These are phyloP conservation scores for Paramarasmius palmivorus DNA, from an alignment of 1,284 basidiomycete species.

Conservation along the genomic window DNA sequence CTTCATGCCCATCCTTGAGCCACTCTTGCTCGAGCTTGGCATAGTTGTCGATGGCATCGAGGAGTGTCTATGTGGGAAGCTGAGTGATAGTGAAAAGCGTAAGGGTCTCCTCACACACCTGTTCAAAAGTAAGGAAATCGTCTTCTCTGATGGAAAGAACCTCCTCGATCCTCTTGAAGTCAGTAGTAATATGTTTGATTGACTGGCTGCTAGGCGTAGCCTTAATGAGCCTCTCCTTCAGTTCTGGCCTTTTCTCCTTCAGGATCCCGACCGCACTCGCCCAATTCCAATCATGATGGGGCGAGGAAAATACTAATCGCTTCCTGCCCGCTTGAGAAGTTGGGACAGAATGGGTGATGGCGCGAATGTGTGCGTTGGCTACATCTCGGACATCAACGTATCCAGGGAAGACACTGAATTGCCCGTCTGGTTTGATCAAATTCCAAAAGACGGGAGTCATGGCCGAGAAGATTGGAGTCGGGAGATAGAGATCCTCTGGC, in stretches of 20 bases:
- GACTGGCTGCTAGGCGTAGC: conserved; percentile 3
- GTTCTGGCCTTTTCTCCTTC: conserved; percentile 13
- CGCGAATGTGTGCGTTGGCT: conserved; percentile 17
- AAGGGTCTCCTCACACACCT: conserved; percentile 1
- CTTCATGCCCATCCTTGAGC: conserved; percentile 1
- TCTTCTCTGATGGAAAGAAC: conserved; percentile 9
- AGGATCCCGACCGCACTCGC: conserved; percentile 8
- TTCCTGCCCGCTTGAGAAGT: conserved; percentile 14
- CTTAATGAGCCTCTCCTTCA: conserved; percentile 14
- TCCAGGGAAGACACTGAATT: conserved; percentile 2
- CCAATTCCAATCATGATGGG: conserved; percentile 12
- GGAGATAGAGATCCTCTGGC: conserved; percentile 5
- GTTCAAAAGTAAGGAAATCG: conserved; percentile 6
- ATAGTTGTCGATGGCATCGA: conserved; percentile 13
- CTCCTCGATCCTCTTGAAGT: conserved; percentile 13
- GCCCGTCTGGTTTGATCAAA: conserved; percentile 8
- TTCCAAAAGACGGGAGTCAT: conserved; percentile 10
- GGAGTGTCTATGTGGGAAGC: conserved; percentile 3
- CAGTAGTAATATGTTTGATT: conserved; percentile 4
- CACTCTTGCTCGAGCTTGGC: conserved; percentile 13
- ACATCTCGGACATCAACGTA: conserved; percentile 19
- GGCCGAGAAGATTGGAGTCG: conserved; percentile 8
- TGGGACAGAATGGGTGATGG: conserved; percentile 11
- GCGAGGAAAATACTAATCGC: conserved; percentile 13
- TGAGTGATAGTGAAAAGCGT: background rate